Evolutionary conservation across 768 basidiomycete genomes (phyloP).

Genomic region (Leucosporidium yakuticum): DNA sequence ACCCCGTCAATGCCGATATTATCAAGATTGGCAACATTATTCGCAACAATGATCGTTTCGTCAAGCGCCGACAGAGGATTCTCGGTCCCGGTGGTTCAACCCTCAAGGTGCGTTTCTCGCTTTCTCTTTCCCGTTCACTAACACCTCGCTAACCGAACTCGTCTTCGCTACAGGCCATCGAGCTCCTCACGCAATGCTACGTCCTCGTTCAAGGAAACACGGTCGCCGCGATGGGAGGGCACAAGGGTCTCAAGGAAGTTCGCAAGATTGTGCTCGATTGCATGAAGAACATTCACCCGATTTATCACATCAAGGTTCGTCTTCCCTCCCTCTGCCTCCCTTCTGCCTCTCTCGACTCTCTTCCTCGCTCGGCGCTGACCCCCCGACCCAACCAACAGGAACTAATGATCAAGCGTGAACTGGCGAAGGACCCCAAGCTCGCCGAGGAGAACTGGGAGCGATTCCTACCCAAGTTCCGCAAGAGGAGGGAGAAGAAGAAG

Average conservation of each 20-base stretch:
- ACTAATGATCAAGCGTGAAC: slow-evolving; percentile 94
- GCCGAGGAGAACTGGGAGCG: slow-evolving; percentile 93
- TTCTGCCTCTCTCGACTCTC: not conserved
- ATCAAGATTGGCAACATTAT: slow-evolving; percentile 95
- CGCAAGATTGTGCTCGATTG: slow-evolving; percentile 93
- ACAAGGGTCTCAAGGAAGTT: slow-evolving; percentile 92
- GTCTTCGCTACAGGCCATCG: slow-evolving; percentile 68
- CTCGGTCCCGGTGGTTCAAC: slow-evolving; percentile 97
- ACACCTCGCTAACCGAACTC: slow-evolving; percentile 1
- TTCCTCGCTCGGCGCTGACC: not conserved
- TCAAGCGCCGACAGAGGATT: slow-evolving; percentile 90
- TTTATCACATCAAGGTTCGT: slow-evolving; percentile 90
- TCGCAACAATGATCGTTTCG: slow-evolving; percentile 91
- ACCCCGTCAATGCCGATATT: slow-evolving; percentile 86
- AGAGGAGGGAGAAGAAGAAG: slow-evolving; percentile 84
- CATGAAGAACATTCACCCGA: slow-evolving; percentile 99
- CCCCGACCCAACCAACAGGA: slow-evolving; percentile 54
- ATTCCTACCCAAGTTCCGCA: slow-evolving; percentile 93
- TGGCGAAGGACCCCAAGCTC: slow-evolving; percentile 95
- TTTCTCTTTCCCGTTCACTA: not conserved
- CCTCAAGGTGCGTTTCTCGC: slow-evolving; percentile 64
- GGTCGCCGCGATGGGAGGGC: slow-evolving; percentile 95
- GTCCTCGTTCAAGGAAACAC: slow-evolving; percentile 97
- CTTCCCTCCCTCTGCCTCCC: not conserved
- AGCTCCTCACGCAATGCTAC: slow-evolving; percentile 91